Evolutionary conservation across 768 basidiomycete species (phyloP).

Genomic region (Russula earlei): DNA sequence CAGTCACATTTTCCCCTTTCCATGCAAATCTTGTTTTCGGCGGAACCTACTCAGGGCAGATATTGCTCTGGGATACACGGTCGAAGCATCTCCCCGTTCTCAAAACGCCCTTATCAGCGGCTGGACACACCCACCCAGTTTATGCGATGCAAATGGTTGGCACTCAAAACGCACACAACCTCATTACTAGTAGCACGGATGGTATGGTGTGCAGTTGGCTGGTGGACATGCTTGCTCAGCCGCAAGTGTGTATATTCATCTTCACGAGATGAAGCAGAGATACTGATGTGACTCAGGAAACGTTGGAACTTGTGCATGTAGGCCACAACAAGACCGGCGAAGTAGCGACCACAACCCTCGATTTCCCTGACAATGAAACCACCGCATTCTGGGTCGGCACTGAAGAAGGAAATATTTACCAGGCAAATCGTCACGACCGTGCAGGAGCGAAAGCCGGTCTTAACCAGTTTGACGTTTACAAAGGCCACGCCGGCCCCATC

Average conservation of each 20-base stretch:
- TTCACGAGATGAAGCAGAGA: background rate
- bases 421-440: constrained; percentile 93
- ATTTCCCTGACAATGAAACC: constrained; percentile 94
- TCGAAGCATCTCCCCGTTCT: constrained; percentile 93
- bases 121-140: constrained; percentile 96
- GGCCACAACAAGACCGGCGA: constrained; percentile 97
- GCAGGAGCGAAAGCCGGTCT: constrained; percentile 95
- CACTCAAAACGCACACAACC: constrained; percentile 96
- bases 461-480: constrained; percentile 88
- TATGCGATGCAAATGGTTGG: constrained; percentile 99
- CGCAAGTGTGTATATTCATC: constrained; percentile 51
- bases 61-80: constrained; percentile 95
- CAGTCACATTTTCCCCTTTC: constrained; percentile 94
- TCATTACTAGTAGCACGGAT: constrained; percentile 95
- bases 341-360: constrained; percentile 86
- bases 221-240: constrained; percentile 97
- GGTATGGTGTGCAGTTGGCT: constrained; percentile 97
- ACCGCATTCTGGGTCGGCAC: constrained; percentile 97
- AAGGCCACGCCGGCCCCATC: constrained; percentile 86
- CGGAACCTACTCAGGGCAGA: constrained; percentile 98
- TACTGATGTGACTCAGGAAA: constrained; percentile 52
- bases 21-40: constrained; percentile 96
- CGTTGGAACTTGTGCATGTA: constrained; percentile 77
- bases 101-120: constrained; percentile 92
- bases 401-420: constrained; percentile 95